Evolutionary conservation across 164 flowering plant genomes (phyloP).

Genomic region (Malania oleifera): DNA sequence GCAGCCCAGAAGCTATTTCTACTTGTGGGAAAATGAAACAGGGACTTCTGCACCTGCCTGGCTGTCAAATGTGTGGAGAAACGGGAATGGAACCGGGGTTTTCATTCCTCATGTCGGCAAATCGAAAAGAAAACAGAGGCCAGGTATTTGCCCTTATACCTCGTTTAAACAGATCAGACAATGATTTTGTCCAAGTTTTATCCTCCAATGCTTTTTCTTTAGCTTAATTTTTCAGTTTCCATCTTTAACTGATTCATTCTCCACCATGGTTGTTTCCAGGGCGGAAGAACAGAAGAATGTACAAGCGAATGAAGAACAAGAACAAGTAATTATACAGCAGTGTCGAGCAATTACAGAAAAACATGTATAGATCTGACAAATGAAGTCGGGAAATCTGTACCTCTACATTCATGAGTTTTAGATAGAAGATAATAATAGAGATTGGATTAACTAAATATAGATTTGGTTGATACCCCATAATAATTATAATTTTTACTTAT

Average conservation of each 20-base stretch:
- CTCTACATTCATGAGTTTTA: too few species aligned
- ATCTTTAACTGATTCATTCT: background rate
- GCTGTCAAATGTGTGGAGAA: conserved; percentile 30
- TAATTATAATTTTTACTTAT: background rate
- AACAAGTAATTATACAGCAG: background rate
- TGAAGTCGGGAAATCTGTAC: too few species aligned
- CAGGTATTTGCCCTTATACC: too few species aligned
- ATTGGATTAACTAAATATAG: too few species aligned
- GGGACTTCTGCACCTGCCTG: conserved; percentile 20
- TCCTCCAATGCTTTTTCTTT: too few species aligned
- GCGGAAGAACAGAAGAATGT: conserved; percentile 18
- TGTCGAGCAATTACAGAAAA: too few species aligned
- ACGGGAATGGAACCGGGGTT: conserved; percentile 49
- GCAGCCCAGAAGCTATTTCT: conserved; percentile 17
- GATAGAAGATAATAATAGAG: too few species aligned
- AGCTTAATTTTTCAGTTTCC: background rate
- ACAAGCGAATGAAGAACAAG: conserved; percentile 10
- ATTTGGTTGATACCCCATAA: too few species aligned
- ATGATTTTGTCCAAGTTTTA: too few species aligned
- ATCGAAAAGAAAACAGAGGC: conserved; percentile 12
- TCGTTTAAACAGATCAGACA: too few species aligned
- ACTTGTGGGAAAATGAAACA: conserved; percentile 15
- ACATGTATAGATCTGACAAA: too few species aligned
- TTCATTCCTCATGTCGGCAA: conserved; percentile 37
- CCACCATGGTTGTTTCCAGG: conserved; percentile 15